phyloP scores from a whole-genome alignment of 768 basidiomycete species.

The Collybia sordida region DNA sequence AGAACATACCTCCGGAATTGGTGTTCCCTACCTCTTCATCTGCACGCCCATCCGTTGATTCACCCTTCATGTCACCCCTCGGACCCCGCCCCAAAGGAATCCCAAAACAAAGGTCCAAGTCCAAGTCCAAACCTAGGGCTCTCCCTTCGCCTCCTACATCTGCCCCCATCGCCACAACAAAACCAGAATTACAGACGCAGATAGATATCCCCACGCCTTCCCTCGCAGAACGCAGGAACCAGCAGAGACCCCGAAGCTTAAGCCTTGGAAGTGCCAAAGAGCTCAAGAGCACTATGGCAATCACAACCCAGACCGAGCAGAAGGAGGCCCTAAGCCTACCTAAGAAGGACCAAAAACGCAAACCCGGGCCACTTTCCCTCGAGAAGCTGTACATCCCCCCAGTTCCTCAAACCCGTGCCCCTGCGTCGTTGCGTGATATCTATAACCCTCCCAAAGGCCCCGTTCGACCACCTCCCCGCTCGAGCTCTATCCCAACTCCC shows the following conservation, averaged over 20 bases:
- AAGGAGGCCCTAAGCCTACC: not conserved
- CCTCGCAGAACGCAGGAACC: slow-evolving; percentile 12
- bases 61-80: slow-evolving; percentile 9
- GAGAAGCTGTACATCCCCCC: not conserved
- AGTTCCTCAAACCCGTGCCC: not conserved
- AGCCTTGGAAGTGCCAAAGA: slow-evolving; percentile 14
- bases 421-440: slow-evolving; percentile 1
- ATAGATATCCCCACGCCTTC: not conserved
- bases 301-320: not conserved
- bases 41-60: too few species aligned
- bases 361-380: not conserved
- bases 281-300: not conserved
- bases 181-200: not conserved
- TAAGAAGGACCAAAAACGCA: not conserved
- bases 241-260: slow-evolving; percentile 14
- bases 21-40: slow-evolving; percentile 26
- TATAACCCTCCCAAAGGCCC: not conserved
- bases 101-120: not conserved
- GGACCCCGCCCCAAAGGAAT: not conserved
- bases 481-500: slow-evolving; percentile 1
- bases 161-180: not conserved
- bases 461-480: slow-evolving; percentile 11
- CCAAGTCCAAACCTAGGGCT: not conserved
- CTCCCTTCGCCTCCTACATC: not conserved
- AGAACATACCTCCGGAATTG: slow-evolving; percentile 49